Evolutionary conservation across 495 filamentous ascomycete genomes (phyloP), one percentile per base, ranked within the genome.

Genomic region (Penicillium cinerascens): DNA sequence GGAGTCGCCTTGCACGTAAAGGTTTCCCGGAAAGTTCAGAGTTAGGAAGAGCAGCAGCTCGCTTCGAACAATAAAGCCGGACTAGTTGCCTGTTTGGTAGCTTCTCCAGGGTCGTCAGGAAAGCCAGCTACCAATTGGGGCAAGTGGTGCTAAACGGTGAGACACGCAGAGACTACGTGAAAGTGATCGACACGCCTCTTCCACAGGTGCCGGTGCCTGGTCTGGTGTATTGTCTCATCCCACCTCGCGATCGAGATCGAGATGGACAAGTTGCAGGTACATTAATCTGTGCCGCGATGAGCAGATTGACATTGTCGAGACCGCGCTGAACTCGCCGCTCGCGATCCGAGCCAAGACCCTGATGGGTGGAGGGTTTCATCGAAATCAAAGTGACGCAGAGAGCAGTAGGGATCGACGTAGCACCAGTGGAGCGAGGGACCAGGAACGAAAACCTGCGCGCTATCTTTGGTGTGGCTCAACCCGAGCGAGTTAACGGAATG

Each of bases 181-280:
- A 23, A 42, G 51, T 51, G 56, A 58, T 58, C 56, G 56, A 54
- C 56, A 58, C 42, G 45, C 50, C 53, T 38, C 18, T 20, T 37
- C 49, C 46, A 47, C 38, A 47, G 20, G 22, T 50, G 16, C 27
- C 21, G 42, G 21, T 7, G 37, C 9, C 37, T 9, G 18, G 6
- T 16, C 37, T n/a, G 16, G 11, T 10, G 11, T 15, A 3, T 33
- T 33, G 11, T 33, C 29, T 33, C 29, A 33, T 33, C 10, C 9
- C 29, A 13, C 11, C 13, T 33, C 29, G 29, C 29, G 29, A 33
- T 11, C 29, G 29, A 33, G 10, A 33, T 11, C 29, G 29, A 33
- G 11, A 13, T 33, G 29, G 15, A 23, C 23, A 18, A 15, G 44
- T 54, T 33, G 20, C 39, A 45, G 44, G 22, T 53, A 42, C 16